These are phyloP conservation scores for Saksenaea oblongispora DNA, from an alignment of 371 early-diverging fungal species.

Conservation along the genomic window DNA sequence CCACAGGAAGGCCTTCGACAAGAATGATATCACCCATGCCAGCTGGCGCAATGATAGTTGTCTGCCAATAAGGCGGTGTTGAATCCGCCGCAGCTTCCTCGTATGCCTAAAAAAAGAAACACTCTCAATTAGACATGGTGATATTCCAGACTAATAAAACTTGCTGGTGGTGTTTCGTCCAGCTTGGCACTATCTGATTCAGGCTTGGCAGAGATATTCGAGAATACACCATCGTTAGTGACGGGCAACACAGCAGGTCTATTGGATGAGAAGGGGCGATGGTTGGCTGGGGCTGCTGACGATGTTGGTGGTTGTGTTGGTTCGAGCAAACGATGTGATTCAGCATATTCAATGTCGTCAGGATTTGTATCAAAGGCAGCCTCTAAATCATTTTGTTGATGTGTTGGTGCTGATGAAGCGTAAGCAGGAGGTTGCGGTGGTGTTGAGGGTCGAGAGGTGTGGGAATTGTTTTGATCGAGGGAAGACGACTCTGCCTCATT, in stretches of 20 bases:
- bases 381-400: conserved; percentile 3
- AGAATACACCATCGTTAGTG: conserved; percentile 64
- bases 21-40: conserved; percentile 51
- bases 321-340: conserved; percentile 2
- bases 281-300: not conserved
- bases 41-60: conserved; percentile 53
- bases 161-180: conserved; percentile 48
- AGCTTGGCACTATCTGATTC: conserved; percentile 37
- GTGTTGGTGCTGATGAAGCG: not conserved
- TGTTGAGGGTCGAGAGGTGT: not conserved
- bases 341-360: conserved; percentile 8
- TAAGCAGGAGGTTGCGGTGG: not conserved
- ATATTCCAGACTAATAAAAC: conserved; percentile 10
- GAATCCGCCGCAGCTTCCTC: conserved; percentile 57
- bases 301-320: not conserved
- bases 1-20: conserved; percentile 64
- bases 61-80: conserved; percentile 61
- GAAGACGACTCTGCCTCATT: not conserved
- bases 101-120: conserved; percentile 38
- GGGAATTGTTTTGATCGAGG: not conserved
- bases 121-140: not conserved
- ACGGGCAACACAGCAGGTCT: conserved; percentile 24
- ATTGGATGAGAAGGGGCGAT: not conserved
- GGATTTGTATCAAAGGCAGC: not conserved
- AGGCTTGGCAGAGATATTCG: conserved; percentile 64